Evolutionary conservation across 192 early-diverging fungal genomes (phyloP), one percentile per base, ranked within the genome.

Genomic region (Gonapodya sp.): DNA sequence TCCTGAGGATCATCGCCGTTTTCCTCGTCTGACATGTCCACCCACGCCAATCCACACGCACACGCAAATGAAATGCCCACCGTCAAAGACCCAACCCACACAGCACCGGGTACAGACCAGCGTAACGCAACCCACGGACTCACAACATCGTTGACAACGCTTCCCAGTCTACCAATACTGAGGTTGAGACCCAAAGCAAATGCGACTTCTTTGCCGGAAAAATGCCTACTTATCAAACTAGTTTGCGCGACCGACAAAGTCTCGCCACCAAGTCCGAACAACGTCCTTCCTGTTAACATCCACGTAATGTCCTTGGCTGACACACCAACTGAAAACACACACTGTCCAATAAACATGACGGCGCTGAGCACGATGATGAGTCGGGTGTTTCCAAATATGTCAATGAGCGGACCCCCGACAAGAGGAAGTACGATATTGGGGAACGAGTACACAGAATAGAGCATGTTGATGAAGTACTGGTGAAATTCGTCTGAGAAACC

Each of bases 341-440:
- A 31, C 75, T 91, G 89, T 0, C 91, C 91, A 14, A 83, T 30
- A 14, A 73, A 73, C 0, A 81, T 64, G 0, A 90, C 24, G 24
- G 79, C 36, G 1, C 85, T 87, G 0, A 86, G 82, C n/a, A 78
- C 36, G n/a, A 84, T 37, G 74, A 91, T 34, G 34, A 92, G 74
- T 33, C 79, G 36, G 2, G 83, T 78, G 36, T 85, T 36, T 0
- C 89, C 91, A 46, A 85, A 83, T 0, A 74, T 35, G 84, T 91
- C 89, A 8, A 86, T 83, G 16, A 88, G 81, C 2, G 83, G 84
- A 8, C 91, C 91, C 1, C 90, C 88, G 16, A 90, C 32, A 79
- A 89, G 87, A 8, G 91, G 91, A 0, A 91, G 85, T 79, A 91
- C 80, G 37, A 89, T 88, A 83, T 92, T 92, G 18, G 91, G 91